phyloP scores from a whole-genome alignment of 305 asterid genomes.

The Fraxinus xanthoxyloides region DNA sequence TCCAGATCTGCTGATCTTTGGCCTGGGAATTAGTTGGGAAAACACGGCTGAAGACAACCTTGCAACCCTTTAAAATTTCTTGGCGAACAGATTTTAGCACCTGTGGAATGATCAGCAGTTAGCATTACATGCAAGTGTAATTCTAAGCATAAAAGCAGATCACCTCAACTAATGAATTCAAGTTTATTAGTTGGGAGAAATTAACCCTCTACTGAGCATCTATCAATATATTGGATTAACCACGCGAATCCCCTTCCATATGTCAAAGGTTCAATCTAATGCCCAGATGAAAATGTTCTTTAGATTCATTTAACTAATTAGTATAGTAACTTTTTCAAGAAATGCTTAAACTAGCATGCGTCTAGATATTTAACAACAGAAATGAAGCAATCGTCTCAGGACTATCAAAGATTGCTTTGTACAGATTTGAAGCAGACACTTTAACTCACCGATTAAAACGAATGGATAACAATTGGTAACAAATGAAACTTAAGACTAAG shows the following conservation, averaged over 20 bases:
- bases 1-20: constrained; percentile 58
- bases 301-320: neutral
- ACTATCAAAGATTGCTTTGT: neutral
- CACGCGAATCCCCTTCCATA: neutral
- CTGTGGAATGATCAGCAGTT: constrained; percentile 28
- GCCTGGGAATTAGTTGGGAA: constrained; percentile 52
- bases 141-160: neutral
- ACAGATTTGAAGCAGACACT: neutral
- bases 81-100: constrained; percentile 46
- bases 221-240: neutral
- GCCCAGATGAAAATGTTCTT: neutral
- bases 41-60: constrained; percentile 54
- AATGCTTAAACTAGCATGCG: neutral
- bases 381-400: neutral
- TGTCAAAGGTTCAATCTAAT: neutral
- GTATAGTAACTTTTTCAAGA: neutral
- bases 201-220: neutral
- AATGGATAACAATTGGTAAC: neutral
- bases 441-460: neutral
- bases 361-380: neutral
- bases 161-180: neutral
- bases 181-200: neutral
- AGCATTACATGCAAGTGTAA: neutral
- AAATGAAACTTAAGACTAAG: neutral
- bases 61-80: constrained; percentile 58